Percentiles rank a stretch among this genome's conserved stretches.
These are phyloP conservation scores for Podospora pseudopauciseta DNA, from an alignment of 495 filamentous ascomycete species.

Conservation along the genomic window DNA sequence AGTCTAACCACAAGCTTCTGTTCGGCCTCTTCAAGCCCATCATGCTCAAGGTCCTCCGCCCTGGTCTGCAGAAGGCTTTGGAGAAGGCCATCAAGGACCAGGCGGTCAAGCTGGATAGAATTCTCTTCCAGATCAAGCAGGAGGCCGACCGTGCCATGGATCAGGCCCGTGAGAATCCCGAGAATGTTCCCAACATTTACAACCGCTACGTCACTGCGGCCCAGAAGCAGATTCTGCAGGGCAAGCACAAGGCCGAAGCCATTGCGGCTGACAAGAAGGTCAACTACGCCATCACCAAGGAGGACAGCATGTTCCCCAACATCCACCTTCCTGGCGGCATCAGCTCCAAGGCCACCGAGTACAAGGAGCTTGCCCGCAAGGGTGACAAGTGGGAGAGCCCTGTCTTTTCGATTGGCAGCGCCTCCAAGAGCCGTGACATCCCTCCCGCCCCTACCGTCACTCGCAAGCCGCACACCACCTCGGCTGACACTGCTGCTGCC, in stretches of 20 bases:
- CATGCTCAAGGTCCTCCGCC: conserved; percentile 77
- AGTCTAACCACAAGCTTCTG: conserved; percentile 90
- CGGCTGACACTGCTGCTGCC: not conserved
- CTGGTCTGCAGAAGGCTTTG: conserved; percentile 77
- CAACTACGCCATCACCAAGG: conserved; percentile 81
- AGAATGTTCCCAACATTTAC: conserved; percentile 81
- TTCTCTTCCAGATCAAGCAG: conserved; percentile 70
- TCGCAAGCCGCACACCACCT: conserved; percentile 55
- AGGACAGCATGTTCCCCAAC: conserved; percentile 86
- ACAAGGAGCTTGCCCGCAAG: conserved; percentile 79
- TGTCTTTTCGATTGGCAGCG: conserved; percentile 85
- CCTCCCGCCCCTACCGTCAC: conserved; percentile 59
- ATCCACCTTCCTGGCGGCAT: conserved; percentile 88
- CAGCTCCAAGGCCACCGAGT: conserved; percentile 91
- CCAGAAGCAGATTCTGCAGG: conserved; percentile 68
- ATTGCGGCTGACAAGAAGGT: conserved; percentile 69
- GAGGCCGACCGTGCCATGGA: conserved; percentile 73
- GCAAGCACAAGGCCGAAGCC: conserved; percentile 66
- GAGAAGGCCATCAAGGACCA: conserved; percentile 84
- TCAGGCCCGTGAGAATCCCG: conserved; percentile 65
- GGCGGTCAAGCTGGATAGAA: conserved; percentile 64
- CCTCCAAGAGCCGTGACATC: conserved; percentile 65
- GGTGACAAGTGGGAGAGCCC: conserved; percentile 94
- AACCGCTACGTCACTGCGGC: conserved; percentile 72
- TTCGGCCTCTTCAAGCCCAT: conserved; percentile 87